Evolutionary conservation across 192 early-diverging fungal species (phyloP), one percentile per base, ranked within the genome.

Genomic region (Linnemannia schmuckeri): DNA sequence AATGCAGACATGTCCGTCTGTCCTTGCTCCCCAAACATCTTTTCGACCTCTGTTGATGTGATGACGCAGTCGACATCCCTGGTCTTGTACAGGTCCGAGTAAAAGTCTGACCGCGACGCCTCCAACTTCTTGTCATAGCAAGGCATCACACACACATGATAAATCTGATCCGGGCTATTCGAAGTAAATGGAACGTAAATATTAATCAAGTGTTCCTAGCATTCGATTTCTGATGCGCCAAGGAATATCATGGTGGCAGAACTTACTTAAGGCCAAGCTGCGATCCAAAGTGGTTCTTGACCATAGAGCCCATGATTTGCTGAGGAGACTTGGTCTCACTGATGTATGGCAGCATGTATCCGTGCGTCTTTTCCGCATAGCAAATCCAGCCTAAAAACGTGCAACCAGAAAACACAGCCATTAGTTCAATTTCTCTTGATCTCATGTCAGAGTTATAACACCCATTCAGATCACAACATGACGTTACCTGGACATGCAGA

Each of bases 41-140:
- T 92, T 74, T 98, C 97, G 44, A 99, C 91, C 89, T 99, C 98
- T 24, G 96, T 95, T 0, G 99, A 97, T 0, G 99, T 97, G 33
- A 99, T 93, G 13, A 99, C 99, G 82, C 97, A 97, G 86, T 99
- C 99, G 2, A 99, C 97, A 82, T 99, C 99, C 37, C 97, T 93
- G 0, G 97, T 97, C 63, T 92, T 74, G 82, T 94, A 97, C 38
- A 95, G 55, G 77, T 97, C 95, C 76, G 88, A 92, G 90, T 96
- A 97, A 83, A 99, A 99, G 81, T 99, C 97, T 46, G 92, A 90
- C 24, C 99, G 92, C 41, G 97, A 98, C 0, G 98, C 99, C 89
- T 99, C 99, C 24, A 99, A 92, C 89, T 99, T 99, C 86, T 99
- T 99, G 88, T 99, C 99, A 77, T 97, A 99, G 88, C 99, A 99